These are phyloP conservation scores for Aspergillus tamarii DNA, from an alignment of 2,329 filamentous ascomycete species.

Conservation along the genomic window DNA sequence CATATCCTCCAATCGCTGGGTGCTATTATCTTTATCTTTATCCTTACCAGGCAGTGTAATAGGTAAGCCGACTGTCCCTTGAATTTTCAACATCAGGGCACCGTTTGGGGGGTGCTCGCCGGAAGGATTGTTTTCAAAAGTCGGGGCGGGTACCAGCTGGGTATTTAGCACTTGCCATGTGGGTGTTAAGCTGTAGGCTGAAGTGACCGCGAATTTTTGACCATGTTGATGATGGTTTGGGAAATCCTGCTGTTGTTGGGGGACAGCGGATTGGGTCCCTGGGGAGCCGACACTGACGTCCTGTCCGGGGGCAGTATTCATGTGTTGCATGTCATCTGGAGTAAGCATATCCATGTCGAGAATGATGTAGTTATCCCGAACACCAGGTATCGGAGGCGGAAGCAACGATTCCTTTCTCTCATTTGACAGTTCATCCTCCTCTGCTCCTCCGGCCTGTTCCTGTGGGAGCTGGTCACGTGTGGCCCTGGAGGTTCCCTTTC, in stretches of 20 bases:
- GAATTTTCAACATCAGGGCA: slow-evolving; percentile 49
- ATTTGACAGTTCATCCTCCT: slow-evolving; percentile 25
- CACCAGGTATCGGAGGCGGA: slow-evolving; percentile 50
- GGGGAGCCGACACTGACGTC: slow-evolving; percentile 27
- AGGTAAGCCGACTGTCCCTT: slow-evolving; percentile 42
- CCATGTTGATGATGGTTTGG: slow-evolving; percentile 14
- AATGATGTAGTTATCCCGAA: slow-evolving; percentile 60
- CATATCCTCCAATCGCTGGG: slow-evolving; percentile 48
- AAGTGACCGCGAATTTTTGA: slow-evolving; percentile 57
- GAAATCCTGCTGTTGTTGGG: slow-evolving; percentile 14
- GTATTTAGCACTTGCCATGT: slow-evolving; percentile 70
- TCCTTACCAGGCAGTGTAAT: slow-evolving; percentile 24
- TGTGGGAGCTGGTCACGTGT: slow-evolving; percentile 12
- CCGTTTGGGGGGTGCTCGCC: slow-evolving; percentile 50
- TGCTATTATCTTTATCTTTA: slow-evolving; percentile 26
- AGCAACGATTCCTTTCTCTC: slow-evolving; percentile 41
- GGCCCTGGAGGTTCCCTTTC: slow-evolving; percentile 17
- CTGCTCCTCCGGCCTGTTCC: slow-evolving; percentile 5
- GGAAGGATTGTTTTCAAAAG: slow-evolving; percentile 62
- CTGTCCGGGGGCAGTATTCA: slow-evolving; percentile 19
- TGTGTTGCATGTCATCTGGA: neutral
- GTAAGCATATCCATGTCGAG: slow-evolving; percentile 53
- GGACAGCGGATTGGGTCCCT: slow-evolving; percentile 14
- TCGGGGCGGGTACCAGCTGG: slow-evolving; percentile 62
- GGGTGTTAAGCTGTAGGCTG: slow-evolving; percentile 71